phyloP scores from a whole-genome alignment of 208 protist genomes.

The Leishmania braziliensis region DNA sequence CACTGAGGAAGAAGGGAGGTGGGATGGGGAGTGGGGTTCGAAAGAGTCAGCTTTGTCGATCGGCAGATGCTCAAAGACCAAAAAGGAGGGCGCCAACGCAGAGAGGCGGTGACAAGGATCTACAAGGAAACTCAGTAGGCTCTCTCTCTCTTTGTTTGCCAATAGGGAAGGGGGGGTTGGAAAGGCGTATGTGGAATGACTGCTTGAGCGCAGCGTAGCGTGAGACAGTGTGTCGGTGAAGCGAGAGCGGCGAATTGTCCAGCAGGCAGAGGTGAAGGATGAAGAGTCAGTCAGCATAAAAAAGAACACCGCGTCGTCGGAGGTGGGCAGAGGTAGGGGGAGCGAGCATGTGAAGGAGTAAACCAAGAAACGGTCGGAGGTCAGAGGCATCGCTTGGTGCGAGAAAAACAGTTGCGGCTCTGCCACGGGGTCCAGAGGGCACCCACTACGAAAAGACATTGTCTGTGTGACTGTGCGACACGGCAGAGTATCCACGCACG shows the following conservation, averaged over 20 bases:
- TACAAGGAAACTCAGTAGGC: neutral
- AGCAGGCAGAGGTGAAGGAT: neutral
- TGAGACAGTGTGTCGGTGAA: neutral
- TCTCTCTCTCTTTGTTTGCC: neutral
- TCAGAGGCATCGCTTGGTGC: neutral
- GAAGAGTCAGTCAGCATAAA: neutral
- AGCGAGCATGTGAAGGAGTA: neutral
- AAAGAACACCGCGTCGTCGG: neutral
- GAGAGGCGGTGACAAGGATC: neutral
- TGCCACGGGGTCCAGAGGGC: neutral
- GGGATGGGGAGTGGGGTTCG: neutral
- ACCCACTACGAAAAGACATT: neutral
- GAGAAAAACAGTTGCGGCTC: neutral
- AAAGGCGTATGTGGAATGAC: neutral
- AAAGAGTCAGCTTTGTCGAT: neutral
- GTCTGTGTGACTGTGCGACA: neutral
- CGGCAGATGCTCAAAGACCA: neutral
- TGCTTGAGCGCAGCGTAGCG: neutral
- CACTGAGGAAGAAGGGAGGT: neutral
- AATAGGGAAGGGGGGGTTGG: neutral
- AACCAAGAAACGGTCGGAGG: neutral
- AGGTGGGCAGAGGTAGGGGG: neutral
- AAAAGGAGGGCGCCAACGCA: neutral
- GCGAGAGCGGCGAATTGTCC: neutral
- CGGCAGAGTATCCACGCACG: neutral